These are phyloP conservation scores for Raddia distichophylla DNA, from an alignment of 176 grass and related monocot species.

Conservation along the genomic window DNA sequence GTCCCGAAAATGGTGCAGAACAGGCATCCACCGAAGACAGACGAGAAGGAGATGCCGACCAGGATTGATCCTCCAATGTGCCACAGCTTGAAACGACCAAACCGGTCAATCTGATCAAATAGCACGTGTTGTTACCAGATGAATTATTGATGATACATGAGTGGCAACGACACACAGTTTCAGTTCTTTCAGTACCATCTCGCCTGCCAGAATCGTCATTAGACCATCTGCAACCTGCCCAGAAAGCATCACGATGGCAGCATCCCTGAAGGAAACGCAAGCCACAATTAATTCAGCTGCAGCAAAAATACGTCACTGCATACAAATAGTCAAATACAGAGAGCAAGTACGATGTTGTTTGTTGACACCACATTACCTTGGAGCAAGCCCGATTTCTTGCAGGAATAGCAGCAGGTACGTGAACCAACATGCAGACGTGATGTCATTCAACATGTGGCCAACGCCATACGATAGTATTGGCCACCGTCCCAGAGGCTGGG, in stretches of 20 bases:
- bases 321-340: neutral
- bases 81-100: slow-evolving; percentile 75
- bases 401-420: slow-evolving; percentile 76
- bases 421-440: slow-evolving; percentile 85
- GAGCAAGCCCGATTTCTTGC: slow-evolving; percentile 64
- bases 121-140: neutral
- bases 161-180: neutral
- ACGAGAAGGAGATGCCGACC: slow-evolving; percentile 71
- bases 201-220: slow-evolving; percentile 64
- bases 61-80: slow-evolving; percentile 68
- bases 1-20: slow-evolving; percentile 64
- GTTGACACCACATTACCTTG: slow-evolving; percentile 47
- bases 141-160: neutral
- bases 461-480: slow-evolving; percentile 65
- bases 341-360: neutral
- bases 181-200: slow-evolving; percentile 48
- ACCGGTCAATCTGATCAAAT: slow-evolving; percentile 57
- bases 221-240: slow-evolving; percentile 71
- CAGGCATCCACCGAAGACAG: slow-evolving; percentile 71
- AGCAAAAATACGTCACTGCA: neutral
- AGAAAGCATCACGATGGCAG: slow-evolving; percentile 73
- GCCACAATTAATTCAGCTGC: neutral
- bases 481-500: slow-evolving; percentile 51
- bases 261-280: slow-evolving; percentile 45
- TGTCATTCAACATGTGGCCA: slow-evolving; percentile 83